Conservation (phyloP, 108 stramenopile species). For the Nitzschia putrida region DNA sequence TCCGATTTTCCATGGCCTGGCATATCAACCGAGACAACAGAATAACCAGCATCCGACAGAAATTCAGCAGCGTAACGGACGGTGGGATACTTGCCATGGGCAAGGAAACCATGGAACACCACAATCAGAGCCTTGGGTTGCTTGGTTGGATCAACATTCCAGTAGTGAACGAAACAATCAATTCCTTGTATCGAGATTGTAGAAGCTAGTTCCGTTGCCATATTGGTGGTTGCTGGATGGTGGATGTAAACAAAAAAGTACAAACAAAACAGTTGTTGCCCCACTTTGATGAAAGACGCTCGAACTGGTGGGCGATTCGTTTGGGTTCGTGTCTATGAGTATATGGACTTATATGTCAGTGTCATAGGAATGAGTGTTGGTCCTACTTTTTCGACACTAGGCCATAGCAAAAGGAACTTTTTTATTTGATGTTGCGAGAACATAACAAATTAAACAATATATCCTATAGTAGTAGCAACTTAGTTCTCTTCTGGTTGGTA, state of each 20-base stretch:
- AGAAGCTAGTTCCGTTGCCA: constrained; percentile 1
- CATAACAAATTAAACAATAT: too few species aligned
- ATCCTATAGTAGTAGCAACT: too few species aligned
- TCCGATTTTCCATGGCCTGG: constrained; percentile 76
- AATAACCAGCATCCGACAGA: constrained; percentile 52
- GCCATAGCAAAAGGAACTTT: too few species aligned
- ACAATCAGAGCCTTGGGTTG: constrained; percentile 57
- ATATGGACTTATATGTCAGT: too few species aligned
- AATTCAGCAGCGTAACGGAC: constrained; percentile 76
- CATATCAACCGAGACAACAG: constrained; percentile 67
- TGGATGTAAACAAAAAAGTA: constrained; percentile 1
- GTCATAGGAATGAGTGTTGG: too few species aligned
- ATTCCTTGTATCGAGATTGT: constrained; percentile 46
- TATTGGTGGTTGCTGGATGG: not conserved
- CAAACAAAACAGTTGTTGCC: constrained; percentile 17
- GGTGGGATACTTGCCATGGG: constrained; percentile 78
- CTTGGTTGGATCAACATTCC: constrained; percentile 25
- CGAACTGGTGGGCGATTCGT: not conserved
- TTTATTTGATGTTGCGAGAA: too few species aligned
- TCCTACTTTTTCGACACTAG: too few species aligned
- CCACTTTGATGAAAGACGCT: constrained; percentile 24
- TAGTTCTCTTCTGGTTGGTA: constrained; percentile 21
- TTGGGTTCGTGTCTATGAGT: too few species aligned
- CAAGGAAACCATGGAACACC: constrained; percentile 79
- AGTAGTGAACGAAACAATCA: constrained; percentile 54